Base-by-base conservation (phyloP, 2,329 filamentous ascomycete genomes). In the Aspergillus sp. region DNA sequence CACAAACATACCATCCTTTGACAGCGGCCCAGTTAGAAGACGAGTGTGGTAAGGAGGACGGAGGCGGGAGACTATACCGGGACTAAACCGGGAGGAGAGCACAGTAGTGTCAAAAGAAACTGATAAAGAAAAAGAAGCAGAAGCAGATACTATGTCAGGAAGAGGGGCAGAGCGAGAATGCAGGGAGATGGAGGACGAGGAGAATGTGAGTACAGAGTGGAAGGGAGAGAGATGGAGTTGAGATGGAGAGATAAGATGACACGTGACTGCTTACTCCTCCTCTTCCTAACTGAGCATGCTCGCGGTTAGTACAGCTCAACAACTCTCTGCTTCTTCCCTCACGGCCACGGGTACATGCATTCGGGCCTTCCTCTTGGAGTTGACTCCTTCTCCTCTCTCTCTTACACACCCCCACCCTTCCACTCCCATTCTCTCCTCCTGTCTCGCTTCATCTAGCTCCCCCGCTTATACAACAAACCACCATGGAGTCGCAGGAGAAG, bases 401-500 rank as follows among this genome's bases (percentile, higher is more conserved):
- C 19, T 22, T 22, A 22, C 10, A 6, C 10, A 5, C 10, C 10
- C 5, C 19, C 10, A 22, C 10, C 19, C 19, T 22, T 22, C 11
- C n/a, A n/a, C n/a, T n/a, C 25, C 25, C 13, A 26, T 26, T 15
- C 12, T 15, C 13, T n/a, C 25, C 6, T 22, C 19, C 10, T 22
- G 19, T 22, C 10, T 22, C 5, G 19, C 10, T 22, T 10, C 25
- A 26, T 26, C n/a, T n/a, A n/a, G 12, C 13, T n/a, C 25, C 25
- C 12, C 25, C 25, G 6, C 24, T 22, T 22, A 22, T 22, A 22
- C 19, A 22, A 22, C 15, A 29, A 34, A 20, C 13, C 29, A 44
- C 19, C 24, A 56, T 54, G 52, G 42, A 44, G 20, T 41, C 44
- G 20, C 37, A 40, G 24, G 44, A 49, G 24, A 45, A 47, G 20